Conservation (phyloP, 176 grass and related monocot genomes). For the Carex kokanica region DNA sequence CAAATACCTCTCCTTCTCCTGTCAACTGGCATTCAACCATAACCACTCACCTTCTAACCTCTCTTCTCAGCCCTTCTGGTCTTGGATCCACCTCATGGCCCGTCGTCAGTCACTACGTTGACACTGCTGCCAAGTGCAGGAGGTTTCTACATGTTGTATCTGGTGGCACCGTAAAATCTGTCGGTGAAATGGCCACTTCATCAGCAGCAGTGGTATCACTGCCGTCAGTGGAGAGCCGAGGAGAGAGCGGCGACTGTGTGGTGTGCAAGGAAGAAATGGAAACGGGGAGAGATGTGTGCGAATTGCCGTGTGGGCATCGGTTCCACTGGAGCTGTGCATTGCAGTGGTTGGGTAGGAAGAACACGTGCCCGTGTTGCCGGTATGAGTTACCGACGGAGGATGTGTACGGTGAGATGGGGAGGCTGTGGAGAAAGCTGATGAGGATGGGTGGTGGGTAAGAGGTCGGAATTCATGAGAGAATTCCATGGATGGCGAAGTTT, state of each 20-base stretch:
- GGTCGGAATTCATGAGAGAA: slow-evolving; percentile 10
- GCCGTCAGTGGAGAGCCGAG: slow-evolving; percentile 14
- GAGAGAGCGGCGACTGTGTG: slow-evolving; percentile 52
- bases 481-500: slow-evolving; percentile 6
- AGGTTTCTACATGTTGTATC: slow-evolving; percentile 60
- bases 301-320: slow-evolving; percentile 63
- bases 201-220: slow-evolving; percentile 44
- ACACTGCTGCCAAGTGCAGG: slow-evolving; percentile 71
- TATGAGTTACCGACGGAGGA: slow-evolving; percentile 69
- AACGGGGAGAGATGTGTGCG: slow-evolving; percentile 37
- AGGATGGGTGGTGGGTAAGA: slow-evolving; percentile 37
- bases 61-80: slow-evolving; percentile 45
- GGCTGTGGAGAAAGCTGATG: slow-evolving; percentile 63
- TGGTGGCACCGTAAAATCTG: neutral
- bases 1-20: slow-evolving; percentile 17
- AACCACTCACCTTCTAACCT: slow-evolving; percentile 37
- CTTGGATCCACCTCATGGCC: slow-evolving; percentile 68
- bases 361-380: slow-evolving; percentile 93
- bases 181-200: slow-evolving; percentile 31
- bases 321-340: slow-evolving; percentile 86
- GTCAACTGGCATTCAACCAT: slow-evolving; percentile 62
- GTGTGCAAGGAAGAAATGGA: slow-evolving; percentile 86
- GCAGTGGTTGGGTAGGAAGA: slow-evolving; percentile 57
- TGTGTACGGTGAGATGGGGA: slow-evolving; percentile 48
- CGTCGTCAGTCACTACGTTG: slow-evolving; percentile 44